A percentile compares a stretch with the other conserved stretches of the same genome.
phyloP scores from a whole-genome alignment of 2,329 filamentous ascomycete species.

The Hymenoscyphus infarciens region DNA sequence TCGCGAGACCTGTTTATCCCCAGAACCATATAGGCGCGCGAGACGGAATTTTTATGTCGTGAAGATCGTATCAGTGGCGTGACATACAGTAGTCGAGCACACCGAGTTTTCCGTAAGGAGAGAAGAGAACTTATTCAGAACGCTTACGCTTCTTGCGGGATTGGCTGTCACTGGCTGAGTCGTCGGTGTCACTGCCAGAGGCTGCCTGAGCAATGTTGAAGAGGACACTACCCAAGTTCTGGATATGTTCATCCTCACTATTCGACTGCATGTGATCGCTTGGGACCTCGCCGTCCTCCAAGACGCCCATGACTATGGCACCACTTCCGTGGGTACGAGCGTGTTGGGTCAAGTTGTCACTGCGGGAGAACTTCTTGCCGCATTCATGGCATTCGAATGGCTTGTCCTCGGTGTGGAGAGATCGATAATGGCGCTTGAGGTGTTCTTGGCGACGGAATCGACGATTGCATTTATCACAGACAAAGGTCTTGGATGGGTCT shows the following conservation, averaged over 20 bases:
- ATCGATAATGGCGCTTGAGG: slow-evolving; percentile 96
- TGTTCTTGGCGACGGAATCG: slow-evolving; percentile 98
- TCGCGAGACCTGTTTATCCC: slow-evolving; percentile 27
- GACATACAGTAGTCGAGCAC: slow-evolving; percentile 9
- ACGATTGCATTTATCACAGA: slow-evolving; percentile 93
- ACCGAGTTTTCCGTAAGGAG: neutral
- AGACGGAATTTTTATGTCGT: slow-evolving; percentile 29
- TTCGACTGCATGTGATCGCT: slow-evolving; percentile 41
- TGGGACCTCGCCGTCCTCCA: slow-evolving; percentile 64
- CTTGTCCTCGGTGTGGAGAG: slow-evolving; percentile 97
- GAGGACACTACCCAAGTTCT: slow-evolving; percentile 69
- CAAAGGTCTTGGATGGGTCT: slow-evolving; percentile 96
- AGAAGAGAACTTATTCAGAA: slow-evolving; percentile 45
- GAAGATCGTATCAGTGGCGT: slow-evolving; percentile 29
- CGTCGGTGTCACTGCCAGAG: slow-evolving; percentile 60
- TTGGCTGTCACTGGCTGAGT: slow-evolving; percentile 48
- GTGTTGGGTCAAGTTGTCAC: slow-evolving; percentile 95
- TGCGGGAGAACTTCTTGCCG: slow-evolving; percentile 98
- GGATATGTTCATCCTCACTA: slow-evolving; percentile 57
- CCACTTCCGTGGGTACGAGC: slow-evolving; percentile 88
- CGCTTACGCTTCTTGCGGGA: slow-evolving; percentile 78
- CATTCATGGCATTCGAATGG: slow-evolving; percentile 97
- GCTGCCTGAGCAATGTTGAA: slow-evolving; percentile 77
- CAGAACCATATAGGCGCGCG: slow-evolving; percentile 29
- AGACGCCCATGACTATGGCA: slow-evolving; percentile 84